phyloP scores from a whole-genome alignment of 768 basidiomycete genomes.

The Clathrus columnatus region DNA sequence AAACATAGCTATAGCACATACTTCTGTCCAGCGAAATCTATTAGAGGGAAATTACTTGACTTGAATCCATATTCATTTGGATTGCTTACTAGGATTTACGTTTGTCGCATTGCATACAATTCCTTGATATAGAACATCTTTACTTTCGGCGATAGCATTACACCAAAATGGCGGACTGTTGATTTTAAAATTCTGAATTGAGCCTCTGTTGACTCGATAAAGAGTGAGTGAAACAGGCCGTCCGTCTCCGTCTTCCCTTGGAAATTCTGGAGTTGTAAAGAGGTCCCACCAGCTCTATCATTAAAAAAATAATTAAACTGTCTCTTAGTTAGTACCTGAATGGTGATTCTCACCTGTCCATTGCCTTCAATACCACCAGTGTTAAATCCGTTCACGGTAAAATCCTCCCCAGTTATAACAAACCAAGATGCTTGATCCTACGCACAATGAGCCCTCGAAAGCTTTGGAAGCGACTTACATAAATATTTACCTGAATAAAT shows the following conservation, averaged over 20 bases:
- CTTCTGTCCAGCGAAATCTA: slow-evolving; percentile 41
- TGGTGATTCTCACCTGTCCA: slow-evolving; percentile 34
- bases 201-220: slow-evolving; percentile 25
- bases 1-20: too few species aligned
- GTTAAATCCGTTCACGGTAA: slow-evolving; percentile 46
- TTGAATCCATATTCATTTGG: not conserved
- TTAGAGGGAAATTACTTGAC: not conserved
- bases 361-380: slow-evolving; percentile 51
- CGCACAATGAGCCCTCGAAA: not conserved
- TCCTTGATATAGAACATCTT: slow-evolving; percentile 5
- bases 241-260: slow-evolving; percentile 21
- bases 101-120: slow-evolving; percentile 18
- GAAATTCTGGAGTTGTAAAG: slow-evolving; percentile 25
- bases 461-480: not conserved
- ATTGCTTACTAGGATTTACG: slow-evolving; percentile 6
- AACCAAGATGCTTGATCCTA: slow-evolving; percentile 60
- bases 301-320: not conserved
- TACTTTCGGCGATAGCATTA: slow-evolving; percentile 7
- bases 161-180: slow-evolving; percentile 12
- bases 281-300: slow-evolving; percentile 47
- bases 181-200: slow-evolving; percentile 7
- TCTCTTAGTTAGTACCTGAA: not conserved
- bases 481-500: slow-evolving; percentile 44
- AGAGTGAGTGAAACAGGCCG: slow-evolving; percentile 49
- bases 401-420: slow-evolving; percentile 47